A percentile compares a stretch with the other conserved stretches of the same genome.
Evolutionary conservation across 2,329 filamentous ascomycete species (phyloP).

Genomic region (Magnaporthiopsis incrustans): DNA sequence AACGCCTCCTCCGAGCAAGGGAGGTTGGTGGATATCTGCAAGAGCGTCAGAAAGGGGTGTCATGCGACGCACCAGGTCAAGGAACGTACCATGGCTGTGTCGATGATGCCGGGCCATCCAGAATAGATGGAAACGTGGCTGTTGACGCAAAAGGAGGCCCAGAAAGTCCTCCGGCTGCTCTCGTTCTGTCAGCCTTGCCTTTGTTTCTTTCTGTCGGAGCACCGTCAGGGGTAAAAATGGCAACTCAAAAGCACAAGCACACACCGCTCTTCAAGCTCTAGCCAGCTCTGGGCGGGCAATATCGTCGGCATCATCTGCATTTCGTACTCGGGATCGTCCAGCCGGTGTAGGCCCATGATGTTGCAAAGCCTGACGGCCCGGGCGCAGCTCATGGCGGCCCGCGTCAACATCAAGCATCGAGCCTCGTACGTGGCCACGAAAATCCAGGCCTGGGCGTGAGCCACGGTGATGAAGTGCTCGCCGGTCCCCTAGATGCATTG

Average conservation of each 20-base stretch:
- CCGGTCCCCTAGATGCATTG: slow-evolving; percentile 50
- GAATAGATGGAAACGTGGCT: slow-evolving; percentile 82
- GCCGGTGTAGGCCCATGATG: slow-evolving; percentile 77
- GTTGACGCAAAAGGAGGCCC: slow-evolving; percentile 76
- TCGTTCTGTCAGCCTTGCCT: not conserved
- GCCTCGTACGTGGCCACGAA: slow-evolving; percentile 74
- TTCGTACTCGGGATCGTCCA: slow-evolving; percentile 59
- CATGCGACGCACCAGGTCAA: not conserved
- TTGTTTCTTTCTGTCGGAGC: not conserved
- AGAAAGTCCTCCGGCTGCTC: slow-evolving; percentile 62
- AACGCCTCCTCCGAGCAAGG: slow-evolving; percentile 75
- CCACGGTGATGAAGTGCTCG: slow-evolving; percentile 70
- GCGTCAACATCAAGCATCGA: slow-evolving; percentile 74
- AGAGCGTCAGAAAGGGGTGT: not conserved
- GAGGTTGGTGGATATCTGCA: slow-evolving; percentile 67
- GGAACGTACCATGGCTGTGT: slow-evolving; percentile 54
- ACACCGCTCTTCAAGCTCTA: slow-evolving; percentile 60
- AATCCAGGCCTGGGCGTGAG: slow-evolving; percentile 73
- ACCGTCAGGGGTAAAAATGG: not conserved
- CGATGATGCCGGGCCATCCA: slow-evolving; percentile 79
- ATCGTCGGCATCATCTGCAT: slow-evolving; percentile 60
- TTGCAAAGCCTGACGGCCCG: slow-evolving; percentile 61
- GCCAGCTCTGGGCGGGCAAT: slow-evolving; percentile 68
- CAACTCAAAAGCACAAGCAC: not conserved
- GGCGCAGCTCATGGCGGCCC: slow-evolving; percentile 76